phyloP scores from a whole-genome alignment of 208 protist genomes.

The Acanthamoeba rhysodes region DNA sequence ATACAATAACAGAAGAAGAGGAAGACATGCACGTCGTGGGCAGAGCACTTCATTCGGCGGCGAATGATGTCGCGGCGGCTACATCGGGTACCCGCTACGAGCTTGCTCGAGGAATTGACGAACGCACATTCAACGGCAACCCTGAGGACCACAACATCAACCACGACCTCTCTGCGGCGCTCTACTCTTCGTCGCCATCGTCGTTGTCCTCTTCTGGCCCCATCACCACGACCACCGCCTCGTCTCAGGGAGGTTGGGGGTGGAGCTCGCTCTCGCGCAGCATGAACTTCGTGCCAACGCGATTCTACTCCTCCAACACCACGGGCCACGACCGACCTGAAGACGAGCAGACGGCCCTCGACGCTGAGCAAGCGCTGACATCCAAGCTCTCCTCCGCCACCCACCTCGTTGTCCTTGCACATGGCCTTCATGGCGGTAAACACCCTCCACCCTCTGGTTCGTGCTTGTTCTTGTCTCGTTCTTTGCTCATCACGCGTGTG shows the following conservation, averaged over 20 bases:
- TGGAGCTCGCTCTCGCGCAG: conserved; percentile 13
- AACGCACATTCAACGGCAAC: not conserved
- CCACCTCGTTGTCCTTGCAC: conserved; percentile 18
- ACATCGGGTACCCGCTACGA: not conserved
- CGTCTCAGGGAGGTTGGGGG: not conserved
- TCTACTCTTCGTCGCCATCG: not conserved
- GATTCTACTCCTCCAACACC: not conserved
- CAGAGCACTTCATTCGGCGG: not conserved
- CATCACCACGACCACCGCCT: not conserved
- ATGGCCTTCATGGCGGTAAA: conserved; percentile 25
- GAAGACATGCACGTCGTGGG: not conserved
- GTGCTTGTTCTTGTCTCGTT: not conserved
- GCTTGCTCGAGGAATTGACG: not conserved
- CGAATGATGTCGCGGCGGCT: not conserved
- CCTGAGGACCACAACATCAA: not conserved
- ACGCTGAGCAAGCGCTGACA: not conserved
- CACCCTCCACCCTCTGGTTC: not conserved
- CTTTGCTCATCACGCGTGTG: not conserved
- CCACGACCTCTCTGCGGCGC: not conserved
- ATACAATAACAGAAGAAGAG: not conserved
- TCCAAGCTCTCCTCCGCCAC: not conserved
- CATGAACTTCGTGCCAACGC: conserved; percentile 7
- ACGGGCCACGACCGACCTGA: not conserved
- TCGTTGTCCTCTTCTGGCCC: not conserved
- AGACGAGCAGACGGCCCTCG: not conserved